Base-by-base conservation (phyloP, 345 rosid species). In the Populus deltoides region DNA sequence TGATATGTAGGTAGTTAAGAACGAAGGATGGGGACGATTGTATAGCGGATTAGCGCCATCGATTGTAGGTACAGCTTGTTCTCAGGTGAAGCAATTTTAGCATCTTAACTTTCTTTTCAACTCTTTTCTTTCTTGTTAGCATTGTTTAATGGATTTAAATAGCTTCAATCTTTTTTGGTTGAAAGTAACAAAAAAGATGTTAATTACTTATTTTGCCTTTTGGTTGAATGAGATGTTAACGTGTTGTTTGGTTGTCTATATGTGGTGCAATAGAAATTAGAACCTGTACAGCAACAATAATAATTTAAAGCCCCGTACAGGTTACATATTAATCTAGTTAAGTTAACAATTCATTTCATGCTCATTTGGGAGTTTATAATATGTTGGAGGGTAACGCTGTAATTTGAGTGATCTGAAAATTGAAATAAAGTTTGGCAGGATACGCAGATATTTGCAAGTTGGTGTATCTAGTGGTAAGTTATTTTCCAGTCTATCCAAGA, bases 21-120 rank as follows among this genome's bases (percentile, higher is more conserved):
- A 97, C 35, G 98, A 94, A 53, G 99, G 99, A 72, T 97, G 99
- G 98, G 92, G 38, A 57, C 86, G 97, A 61, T 88, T 97, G 83
- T 97, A 94, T 45, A 97, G 98, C 62, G 99, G 98, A 59, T 85
- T 97, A 75, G 72, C 85, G 17, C 98, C 98, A 0, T 97, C 99
- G 66, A 87, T 94, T 4, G 92, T 84, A 1, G 99, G 99, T 38
- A 92, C 97, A 31, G 97, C 98, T 8, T 93, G 97, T 3, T 94
- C 99, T 86, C 99, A 96, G 97, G 99, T 90, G 75, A 84, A 77
- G 55, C 18, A 24, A 24, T 51, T 81, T 43, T 81, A 35, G 63
- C 55, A 13, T 51, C 69, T 77, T 6, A n/a, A 59, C 11, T 24
- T n/a, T 24, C 5, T n/a, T 57, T 10, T 59, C 27, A n/a, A n/a